Conservation (phyloP, 106 monocot genomes). For the Narthecium ossifragum region DNA sequence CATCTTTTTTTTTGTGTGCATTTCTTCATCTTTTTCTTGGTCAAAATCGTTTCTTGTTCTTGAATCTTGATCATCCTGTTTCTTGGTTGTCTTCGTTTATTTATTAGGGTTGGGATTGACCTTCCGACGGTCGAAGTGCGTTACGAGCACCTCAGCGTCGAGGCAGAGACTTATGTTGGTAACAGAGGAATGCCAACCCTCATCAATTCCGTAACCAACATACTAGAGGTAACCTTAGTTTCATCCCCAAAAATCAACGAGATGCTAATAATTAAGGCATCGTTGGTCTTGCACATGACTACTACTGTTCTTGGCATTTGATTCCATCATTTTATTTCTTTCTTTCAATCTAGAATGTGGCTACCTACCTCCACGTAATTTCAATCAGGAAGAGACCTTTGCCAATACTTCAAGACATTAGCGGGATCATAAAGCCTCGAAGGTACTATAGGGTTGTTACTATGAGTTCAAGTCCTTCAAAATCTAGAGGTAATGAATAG, state of each 20-base stretch:
- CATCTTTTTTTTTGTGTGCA: too few species aligned
- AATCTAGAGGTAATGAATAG: not conserved
- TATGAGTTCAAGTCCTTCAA: not conserved
- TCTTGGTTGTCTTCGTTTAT: too few species aligned
- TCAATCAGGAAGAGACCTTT: slow-evolving; percentile 36
- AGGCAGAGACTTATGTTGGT: slow-evolving; percentile 39
- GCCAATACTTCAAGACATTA: slow-evolving; percentile 36
- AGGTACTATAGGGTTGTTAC: slow-evolving; percentile 28
- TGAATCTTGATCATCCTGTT: too few species aligned
- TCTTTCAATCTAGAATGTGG: not conserved
- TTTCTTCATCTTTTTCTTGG: not conserved
- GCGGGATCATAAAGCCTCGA: slow-evolving; percentile 40
- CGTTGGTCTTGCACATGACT: too few species aligned
- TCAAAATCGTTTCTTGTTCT: too few species aligned
- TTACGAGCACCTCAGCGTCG: slow-evolving; percentile 37
- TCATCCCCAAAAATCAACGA: too few species aligned
- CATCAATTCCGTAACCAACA: slow-evolving; percentile 33
- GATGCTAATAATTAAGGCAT: too few species aligned
- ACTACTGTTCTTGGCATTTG: too few species aligned
- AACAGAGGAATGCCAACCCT: slow-evolving; percentile 48
- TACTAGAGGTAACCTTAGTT: slow-evolving; percentile 44
- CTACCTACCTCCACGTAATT: slow-evolving; percentile 28
- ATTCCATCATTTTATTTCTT: not conserved
- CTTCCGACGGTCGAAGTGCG: slow-evolving; percentile 60
- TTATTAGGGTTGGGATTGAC: slow-evolving; percentile 54